Base-by-base conservation (phyloP, 495 filamentous ascomycete genomes). In the Penicillium diatomitis region DNA sequence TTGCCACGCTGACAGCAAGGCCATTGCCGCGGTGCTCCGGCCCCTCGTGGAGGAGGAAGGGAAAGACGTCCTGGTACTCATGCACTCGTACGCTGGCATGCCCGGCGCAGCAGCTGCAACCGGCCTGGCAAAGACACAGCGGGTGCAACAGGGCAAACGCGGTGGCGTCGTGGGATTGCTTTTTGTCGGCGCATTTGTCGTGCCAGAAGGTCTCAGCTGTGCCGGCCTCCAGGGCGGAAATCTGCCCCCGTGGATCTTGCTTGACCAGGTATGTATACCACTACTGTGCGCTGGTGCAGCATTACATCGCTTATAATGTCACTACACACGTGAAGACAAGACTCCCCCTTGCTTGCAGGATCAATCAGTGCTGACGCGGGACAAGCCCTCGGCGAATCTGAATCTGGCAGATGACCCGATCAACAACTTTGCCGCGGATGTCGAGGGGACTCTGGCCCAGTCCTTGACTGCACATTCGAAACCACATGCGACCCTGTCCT, bases 51-150 rank as follows among this genome's bases (percentile, higher is more conserved):
- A 62, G 33, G 51, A 58, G 6, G 52, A 50, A 30, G 62, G 64
- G 31, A 49, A 50, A 43, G 62, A 67, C 27, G 51, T 65, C 5
- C 41, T 62, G 8, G 46, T 67, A 1, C 29, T 67, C 6, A 52
- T 65, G 52, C 66, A 69, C 44, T 67, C 64, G 1, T 69, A 69
- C 40, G 62, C 54, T 0, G 58, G 62, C 4, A 62, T 65, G 49
- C 62, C 60, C 8, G 64, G 64, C 2, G 50, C 57, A 1, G 56
- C 56, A 4, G 64, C 62, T 4, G 62, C 58, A 0, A 39, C 9
- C 4, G 57, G 58, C 0, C 37, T 61, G 7, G 41, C 47, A 10
- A 61, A 55, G 35, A 48, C 52, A 0, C 46, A 57, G 31, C 56
- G 55, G n/a, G n/a, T 28, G 10, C 38, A 48, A 43, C 46, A 58